Conservation (phyloP, 768 basidiomycete genomes). For the Boletus subparvulus region DNA sequence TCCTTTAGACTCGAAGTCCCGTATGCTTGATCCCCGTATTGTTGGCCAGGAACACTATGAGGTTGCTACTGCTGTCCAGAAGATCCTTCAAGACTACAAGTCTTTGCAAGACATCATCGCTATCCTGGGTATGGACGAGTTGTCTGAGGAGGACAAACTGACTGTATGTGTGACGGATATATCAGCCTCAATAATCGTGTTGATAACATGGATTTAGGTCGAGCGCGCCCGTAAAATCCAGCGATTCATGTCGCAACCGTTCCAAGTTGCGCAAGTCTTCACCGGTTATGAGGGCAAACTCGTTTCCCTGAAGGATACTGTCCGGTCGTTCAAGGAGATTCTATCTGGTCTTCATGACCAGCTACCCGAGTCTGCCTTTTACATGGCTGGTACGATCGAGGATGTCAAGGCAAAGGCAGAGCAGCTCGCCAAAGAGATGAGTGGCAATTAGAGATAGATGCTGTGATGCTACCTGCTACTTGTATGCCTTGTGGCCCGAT, state of each 20-base stretch:
- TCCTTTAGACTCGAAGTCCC: constrained; percentile 98
- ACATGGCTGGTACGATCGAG: constrained; percentile 97
- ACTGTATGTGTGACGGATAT: constrained; percentile 40
- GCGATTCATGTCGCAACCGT: constrained; percentile 99
- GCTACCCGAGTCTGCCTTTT: constrained; percentile 96
- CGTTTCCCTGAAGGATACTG: constrained; percentile 92
- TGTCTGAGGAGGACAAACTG: constrained; percentile 99
- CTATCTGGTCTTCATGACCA: constrained; percentile 84
- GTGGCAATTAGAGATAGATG: constrained; percentile 37
- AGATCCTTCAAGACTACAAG: constrained; percentile 97
- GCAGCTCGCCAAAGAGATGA: constrained; percentile 94
- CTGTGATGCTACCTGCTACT: constrained; percentile 9
- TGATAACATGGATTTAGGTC: constrained; percentile 51
- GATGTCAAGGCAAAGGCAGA: constrained; percentile 98
- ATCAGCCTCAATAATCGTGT: background rate
- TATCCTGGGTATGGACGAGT: constrained; percentile 99
- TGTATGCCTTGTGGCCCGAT: background rate
- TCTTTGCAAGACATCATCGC: constrained; percentile 99
- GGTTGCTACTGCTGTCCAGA: constrained; percentile 94
- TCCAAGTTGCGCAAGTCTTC: constrained; percentile 99
- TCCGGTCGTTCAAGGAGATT: constrained; percentile 98
- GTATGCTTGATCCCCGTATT: constrained; percentile 99
- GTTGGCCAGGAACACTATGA: constrained; percentile 95
- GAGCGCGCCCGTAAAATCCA: constrained; percentile 98
- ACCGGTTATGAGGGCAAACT: constrained; percentile 99